Evolutionary conservation across 2,329 filamentous ascomycete genomes (phyloP), one percentile per base, ranked within the genome.

Genomic region (Dothiorella sarmentorum): DNA sequence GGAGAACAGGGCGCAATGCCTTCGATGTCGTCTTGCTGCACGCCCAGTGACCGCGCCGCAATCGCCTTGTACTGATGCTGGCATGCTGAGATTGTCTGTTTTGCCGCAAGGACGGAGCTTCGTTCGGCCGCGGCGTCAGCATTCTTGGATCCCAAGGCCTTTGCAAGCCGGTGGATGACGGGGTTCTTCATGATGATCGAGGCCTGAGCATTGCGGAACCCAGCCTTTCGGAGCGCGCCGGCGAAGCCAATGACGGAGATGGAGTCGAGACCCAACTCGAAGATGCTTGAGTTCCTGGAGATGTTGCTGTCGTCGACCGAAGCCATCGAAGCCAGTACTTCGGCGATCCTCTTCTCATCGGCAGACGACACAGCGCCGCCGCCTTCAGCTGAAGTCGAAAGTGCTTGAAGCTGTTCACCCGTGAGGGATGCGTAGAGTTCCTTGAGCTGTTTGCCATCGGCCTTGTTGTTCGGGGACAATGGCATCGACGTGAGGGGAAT

Each of bases 381-480:
- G 3, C 51, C 59, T 13, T 49, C 26, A 13, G 45, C 18, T 13
- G 56, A 63, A 2, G 60, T 60, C 15, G 71, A 73, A 4, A 89
- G 72, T 1, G 73, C 73, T 62, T 90, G 84, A 18, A 95, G 74
- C 7, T 86, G 77, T 31, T 85, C 82, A 0, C 82, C 73, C 0
- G 82, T 79, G 3, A 93, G 69, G 0, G 76, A 74, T 9, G 81
- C 73, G 66, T 93, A 96, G 1, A 95, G 73, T 0, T 74, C 72
- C 59, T 82, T 86, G 2, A 97, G 74, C 33, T 80, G 78, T 66
- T 88, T 93, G 6, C 81, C 79, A 66, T 97, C 91, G 0, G 88
- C 87, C 69, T 97, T 97, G 73, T 96, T 96, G 71, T 96, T 97
- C 6, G 89, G 78, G 1, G 90, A 95, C 0, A 97, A 78, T 0